These are phyloP conservation scores for Zygnema cylindricum DNA, from an alignment of 139 green algal species.

Conservation along the genomic window DNA sequence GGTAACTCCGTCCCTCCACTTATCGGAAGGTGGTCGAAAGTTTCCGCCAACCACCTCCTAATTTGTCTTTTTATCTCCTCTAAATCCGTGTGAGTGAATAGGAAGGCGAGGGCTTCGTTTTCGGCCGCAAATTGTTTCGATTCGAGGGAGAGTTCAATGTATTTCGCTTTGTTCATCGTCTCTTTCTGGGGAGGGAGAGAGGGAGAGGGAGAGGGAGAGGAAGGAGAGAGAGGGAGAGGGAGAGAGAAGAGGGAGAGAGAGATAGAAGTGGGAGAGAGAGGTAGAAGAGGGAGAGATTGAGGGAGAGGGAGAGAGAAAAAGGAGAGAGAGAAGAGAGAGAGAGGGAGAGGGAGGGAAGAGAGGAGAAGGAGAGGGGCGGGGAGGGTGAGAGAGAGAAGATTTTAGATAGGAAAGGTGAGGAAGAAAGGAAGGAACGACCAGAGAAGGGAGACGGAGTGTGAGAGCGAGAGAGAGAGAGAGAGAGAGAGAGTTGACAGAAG, in stretches of 20 bases:
- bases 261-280: too few species aligned
- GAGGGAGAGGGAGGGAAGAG: too few species aligned
- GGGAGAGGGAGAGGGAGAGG: too few species aligned
- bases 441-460: background rate
- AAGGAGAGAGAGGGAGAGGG: too few species aligned
- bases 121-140: slow-evolving; percentile 7
- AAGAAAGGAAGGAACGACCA: background rate
- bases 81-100: slow-evolving; percentile 25
- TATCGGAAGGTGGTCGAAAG: slow-evolving; percentile 29
- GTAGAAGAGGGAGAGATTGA: too few species aligned
- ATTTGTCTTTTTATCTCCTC: slow-evolving; percentile 18
- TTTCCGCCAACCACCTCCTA: slow-evolving; percentile 32
- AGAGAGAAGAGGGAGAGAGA: too few species aligned
- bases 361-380: background rate
- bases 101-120: background rate
- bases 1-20: background rate
- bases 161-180: too few species aligned
- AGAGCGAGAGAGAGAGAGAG: slow-evolving; percentile 17
- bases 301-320: too few species aligned
- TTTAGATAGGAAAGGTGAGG: background rate
- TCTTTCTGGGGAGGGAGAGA: too few species aligned
- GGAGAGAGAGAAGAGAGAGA: too few species aligned
- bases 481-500: slow-evolving; percentile 12
- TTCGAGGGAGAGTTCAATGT: background rate
- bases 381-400: background rate